Evolutionary conservation across 2,329 filamentous ascomycete species (phyloP), one percentile per base, ranked within the genome.

Genomic region (Microsporum canis): DNA sequence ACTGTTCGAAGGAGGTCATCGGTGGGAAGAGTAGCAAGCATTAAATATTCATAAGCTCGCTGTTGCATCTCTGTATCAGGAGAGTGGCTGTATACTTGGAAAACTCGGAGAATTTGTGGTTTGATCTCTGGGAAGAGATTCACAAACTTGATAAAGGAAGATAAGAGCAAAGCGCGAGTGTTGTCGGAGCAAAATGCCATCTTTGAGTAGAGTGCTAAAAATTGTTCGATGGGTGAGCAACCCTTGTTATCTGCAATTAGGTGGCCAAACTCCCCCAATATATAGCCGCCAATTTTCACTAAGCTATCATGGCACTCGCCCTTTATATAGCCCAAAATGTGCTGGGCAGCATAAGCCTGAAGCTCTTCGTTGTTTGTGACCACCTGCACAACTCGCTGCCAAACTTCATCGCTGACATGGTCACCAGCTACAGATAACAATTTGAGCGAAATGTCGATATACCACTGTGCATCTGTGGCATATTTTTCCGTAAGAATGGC

Each of bases 111-210:
- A 2, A 99, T 83, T 72, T 96, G 92, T 6, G 91, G 89, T 75
- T 96, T 97, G 77, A 99, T 97, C 73, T 99, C 95, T 0, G 94
- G 94, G 73, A 99, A 99, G 58, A 99, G 77, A 74, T 99, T 99
- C 76, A 99, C 89, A 68, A 91, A 99, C 76, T 99, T 99, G 80
- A 97, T 81, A 71, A 96, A 99, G 59, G 88, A 95, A 0, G 92
- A 97, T 53, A 99, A 77, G 45, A 99, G 88, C 81, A 99, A 96
- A 31, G 90, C 94, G 65, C 91, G 83, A 8, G 95, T 96, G 67
- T 87, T 88, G 17, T 92, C 88, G 0, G 92, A 95, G 71, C 89
- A 95, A 5, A 86, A 88, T 51, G 89, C 84, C 71, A 99, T 86
- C 76, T 99, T 99, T 58, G 84, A 83, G 69, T 96, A 91, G 61